Evolutionary conservation across 257 asterid genomes (phyloP), one percentile per base, ranked within the genome.

Genomic region (Craterostigma plantagineum): DNA sequence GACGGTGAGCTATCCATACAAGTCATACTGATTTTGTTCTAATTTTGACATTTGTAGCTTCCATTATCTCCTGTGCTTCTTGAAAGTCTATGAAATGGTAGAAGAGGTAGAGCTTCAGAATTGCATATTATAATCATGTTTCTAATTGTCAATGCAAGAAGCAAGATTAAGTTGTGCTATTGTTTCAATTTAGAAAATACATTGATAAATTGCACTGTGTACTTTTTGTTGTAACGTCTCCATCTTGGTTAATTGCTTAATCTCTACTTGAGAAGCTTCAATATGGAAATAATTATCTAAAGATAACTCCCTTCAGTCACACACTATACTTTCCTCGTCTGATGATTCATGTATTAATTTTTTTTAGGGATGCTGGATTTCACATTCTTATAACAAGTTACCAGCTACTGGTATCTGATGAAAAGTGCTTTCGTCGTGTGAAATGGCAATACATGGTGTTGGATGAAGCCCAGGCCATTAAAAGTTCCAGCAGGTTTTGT

Each of bases 381-480:
- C 99, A 90, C 69, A 80, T 90, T 58, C 92, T 83, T 52, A 79
- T 90, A 57, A 90, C 99, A 49, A 90, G 95, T 57, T 90, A 90
- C 62, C 95, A 83, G 70, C 84, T 90, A 40, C 75, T 90, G 48
- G 95, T 90, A 39, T 59, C 82, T 18, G 99, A 90, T 48, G 95
- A 83, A 66, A 90, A 83, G 63, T 77, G 64, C 63, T 77, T 90
- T 35, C 87, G 95, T 16, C 93, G 95, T 57, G 91, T 83, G 38
- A 90, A 83, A 64, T 90, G 99, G 99, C 92, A 90, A 64, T 90
- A 83, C 66, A 79, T 90, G 95, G 95, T 90, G 60, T 66, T 90
- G 70, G 99, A 90, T 69, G 99, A 90, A 72, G 99, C 99, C 53
- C 99, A 90, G 65, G 95, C 95, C 50, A 90, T 90, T 46, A 90